phyloP scores from a whole-genome alignment of 768 basidiomycete genomes.

The Mycena galopus region DNA sequence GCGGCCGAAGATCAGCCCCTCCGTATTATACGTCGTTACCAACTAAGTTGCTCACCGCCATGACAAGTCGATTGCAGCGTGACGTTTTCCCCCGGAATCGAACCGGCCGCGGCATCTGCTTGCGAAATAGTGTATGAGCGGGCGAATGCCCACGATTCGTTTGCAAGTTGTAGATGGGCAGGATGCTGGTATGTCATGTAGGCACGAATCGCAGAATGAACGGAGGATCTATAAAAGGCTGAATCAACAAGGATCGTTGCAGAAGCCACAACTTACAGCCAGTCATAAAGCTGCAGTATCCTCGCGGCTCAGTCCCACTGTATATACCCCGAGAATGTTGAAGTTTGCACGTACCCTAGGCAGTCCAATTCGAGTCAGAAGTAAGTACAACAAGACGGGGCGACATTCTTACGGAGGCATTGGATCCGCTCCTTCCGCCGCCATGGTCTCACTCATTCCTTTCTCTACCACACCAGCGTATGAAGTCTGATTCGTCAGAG shows the following conservation, averaged over 20 bases:
- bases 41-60: slow-evolving; percentile 1
- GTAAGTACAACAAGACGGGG: too few species aligned
- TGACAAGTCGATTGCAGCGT: neutral
- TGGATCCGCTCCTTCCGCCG: neutral
- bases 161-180: neutral
- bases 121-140: neutral
- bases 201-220: slow-evolving; percentile 1
- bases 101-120: neutral
- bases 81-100: neutral
- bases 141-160: slow-evolving; percentile 2
- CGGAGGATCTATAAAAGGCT: too few species aligned
- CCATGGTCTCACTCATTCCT: neutral
- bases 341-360: neutral
- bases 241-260: too few species aligned
- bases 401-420: too few species aligned
- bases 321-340: too few species aligned
- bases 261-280: slow-evolving; percentile 11
- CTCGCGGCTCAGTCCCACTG: neutral
- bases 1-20: neutral
- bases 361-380: neutral
- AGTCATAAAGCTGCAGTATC: neutral
- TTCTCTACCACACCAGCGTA: neutral
- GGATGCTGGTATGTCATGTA: slow-evolving; percentile 18
- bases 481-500: neutral
- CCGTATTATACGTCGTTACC: too few species aligned